Base-by-base conservation (phyloP, 805 yeast species). In the Ogataea salicorniae region DNA sequence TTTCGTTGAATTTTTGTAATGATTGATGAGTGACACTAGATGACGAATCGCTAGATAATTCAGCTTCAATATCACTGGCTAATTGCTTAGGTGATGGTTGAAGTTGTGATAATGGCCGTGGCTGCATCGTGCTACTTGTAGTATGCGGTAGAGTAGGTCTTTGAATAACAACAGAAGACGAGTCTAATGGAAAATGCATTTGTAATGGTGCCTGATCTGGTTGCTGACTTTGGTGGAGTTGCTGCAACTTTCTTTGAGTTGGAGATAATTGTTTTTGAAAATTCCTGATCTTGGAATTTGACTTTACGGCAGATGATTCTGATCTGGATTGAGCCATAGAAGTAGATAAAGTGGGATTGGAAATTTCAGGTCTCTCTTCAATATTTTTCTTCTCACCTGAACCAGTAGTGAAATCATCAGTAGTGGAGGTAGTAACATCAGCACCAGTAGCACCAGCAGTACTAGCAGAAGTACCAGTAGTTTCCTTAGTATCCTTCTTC, bases 1-100 rank as follows among this genome's bases (percentile, higher is more conserved):
- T 26, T 29, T 45, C 38, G 17, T 45, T 43, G 35, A 43, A 43
- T 9, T 16, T 37, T 34, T 31, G 46, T 23, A 46, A 39, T 13
- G 37, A 31, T 36, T 42, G 46, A 11, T 42, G 34, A 2, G 46
- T 43, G 7, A 37, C 14, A 40, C 41, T 41, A 2, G 50, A 36
- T 9, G 38, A 34, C 14, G 45, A 34, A n/a, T 35, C 40, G 4
- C 17, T 31, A 13, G 40, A 41, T 15, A 42, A 29, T 29, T 43
- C 34, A 8, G 17, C 31, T 23, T 37, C 37, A 20, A 23, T 22
- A 37, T 43, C 46, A 13, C 35, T 36, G 15, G 35, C 34, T 8
- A 31, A 9, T 22, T 18, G n/a, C 33, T 20, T 33, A 4, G 3
- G 26, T 3, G 34, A 26, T 16, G 23, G 20, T 8, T 16, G 26